Conservation (phyloP, 495 filamentous ascomycete genomes). For the Elaphomyces granulatus region DNA sequence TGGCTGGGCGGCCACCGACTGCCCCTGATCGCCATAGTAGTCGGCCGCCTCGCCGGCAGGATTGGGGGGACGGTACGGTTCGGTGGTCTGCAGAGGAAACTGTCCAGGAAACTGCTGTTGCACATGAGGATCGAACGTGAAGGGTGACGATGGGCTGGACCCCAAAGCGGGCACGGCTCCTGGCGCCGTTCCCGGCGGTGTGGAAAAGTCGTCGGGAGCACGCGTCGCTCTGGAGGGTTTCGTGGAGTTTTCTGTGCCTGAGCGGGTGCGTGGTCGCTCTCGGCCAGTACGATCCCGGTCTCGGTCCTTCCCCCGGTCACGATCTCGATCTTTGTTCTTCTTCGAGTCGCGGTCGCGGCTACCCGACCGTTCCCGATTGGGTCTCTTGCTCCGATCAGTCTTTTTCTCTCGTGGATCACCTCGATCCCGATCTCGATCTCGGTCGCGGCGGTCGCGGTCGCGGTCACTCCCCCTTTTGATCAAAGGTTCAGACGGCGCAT, state of each 20-base stretch:
- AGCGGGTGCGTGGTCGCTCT: constrained; percentile 21
- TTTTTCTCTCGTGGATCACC: too few relatives aligned
- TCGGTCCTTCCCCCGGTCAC: constrained; percentile 11
- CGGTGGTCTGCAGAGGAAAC: constrained; percentile 28
- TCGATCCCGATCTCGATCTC: constrained; percentile 15
- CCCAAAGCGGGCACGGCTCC: constrained; percentile 20
- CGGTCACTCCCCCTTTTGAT: constrained; percentile 23
- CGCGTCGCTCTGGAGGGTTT: constrained; percentile 11
- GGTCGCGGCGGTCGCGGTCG: constrained; percentile 9
- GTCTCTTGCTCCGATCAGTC: constrained; percentile 16
- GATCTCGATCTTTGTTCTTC: constrained; percentile 12
- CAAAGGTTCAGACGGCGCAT: constrained; percentile 13
- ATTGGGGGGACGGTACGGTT: constrained; percentile 39
- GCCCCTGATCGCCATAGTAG: constrained; percentile 51
- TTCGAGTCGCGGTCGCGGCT: constrained; percentile 22
- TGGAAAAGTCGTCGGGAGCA: constrained; percentile 31
- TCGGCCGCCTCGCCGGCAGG: constrained; percentile 46
- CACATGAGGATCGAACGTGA: constrained; percentile 36
- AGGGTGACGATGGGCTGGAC: constrained; percentile 9
- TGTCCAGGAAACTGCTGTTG: constrained; percentile 46
- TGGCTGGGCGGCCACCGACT: constrained; percentile 47
- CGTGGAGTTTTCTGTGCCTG: constrained; percentile 13
- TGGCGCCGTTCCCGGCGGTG: background rate
- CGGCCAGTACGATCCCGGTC: constrained; percentile 14
- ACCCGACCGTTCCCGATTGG: constrained; percentile 19